Evolutionary conservation across 225 moss, liverwort and hornwort species (phyloP).

Genomic region (Ulota crispa): DNA sequence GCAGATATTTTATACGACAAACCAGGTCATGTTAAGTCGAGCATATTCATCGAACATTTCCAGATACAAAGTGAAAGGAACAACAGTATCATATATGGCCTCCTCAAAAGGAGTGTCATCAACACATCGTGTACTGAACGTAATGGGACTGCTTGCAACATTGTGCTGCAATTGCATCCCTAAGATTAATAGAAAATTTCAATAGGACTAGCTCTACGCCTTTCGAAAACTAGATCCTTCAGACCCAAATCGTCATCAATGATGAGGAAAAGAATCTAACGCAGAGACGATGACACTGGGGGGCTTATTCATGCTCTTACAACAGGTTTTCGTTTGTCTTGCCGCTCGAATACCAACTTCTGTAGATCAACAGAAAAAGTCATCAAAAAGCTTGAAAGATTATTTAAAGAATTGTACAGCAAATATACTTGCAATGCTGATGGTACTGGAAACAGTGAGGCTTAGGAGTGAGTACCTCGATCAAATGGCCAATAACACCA

Average conservation of each 20-base stretch:
- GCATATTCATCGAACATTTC: slow-evolving; percentile 1
- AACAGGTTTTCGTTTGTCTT: slow-evolving; percentile 13
- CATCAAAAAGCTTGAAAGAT: slow-evolving; percentile 19
- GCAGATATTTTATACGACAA: neutral
- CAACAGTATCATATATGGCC: slow-evolving; percentile 17
- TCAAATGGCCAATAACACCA: neutral
- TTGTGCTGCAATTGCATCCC: neutral
- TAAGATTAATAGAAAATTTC: neutral
- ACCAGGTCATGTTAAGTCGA: slow-evolving; percentile 13
- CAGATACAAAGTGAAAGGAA: slow-evolving; percentile 20
- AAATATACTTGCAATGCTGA: neutral
- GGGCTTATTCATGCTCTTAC: slow-evolving; percentile 16
- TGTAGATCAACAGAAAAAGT: slow-evolving; percentile 16
- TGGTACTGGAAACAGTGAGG: neutral
- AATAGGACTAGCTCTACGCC: neutral
- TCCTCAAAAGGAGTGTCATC: slow-evolving; percentile 10
- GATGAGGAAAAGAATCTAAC: slow-evolving; percentile 14
- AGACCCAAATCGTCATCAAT: slow-evolving; percentile 11
- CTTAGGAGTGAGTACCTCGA: slow-evolving; percentile 17
- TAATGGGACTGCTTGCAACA: neutral
- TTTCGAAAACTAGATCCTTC: neutral
- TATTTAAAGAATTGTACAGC: neutral
- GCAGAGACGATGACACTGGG: slow-evolving; percentile 11
- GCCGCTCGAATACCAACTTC: slow-evolving; percentile 5
- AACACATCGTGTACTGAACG: slow-evolving; percentile 9